A percentile compares a stretch with the other conserved stretches of the same genome.
These are phyloP conservation scores for Zizania palustris DNA, from an alignment of 202 grass and related monocot genomes.

Conservation along the genomic window DNA sequence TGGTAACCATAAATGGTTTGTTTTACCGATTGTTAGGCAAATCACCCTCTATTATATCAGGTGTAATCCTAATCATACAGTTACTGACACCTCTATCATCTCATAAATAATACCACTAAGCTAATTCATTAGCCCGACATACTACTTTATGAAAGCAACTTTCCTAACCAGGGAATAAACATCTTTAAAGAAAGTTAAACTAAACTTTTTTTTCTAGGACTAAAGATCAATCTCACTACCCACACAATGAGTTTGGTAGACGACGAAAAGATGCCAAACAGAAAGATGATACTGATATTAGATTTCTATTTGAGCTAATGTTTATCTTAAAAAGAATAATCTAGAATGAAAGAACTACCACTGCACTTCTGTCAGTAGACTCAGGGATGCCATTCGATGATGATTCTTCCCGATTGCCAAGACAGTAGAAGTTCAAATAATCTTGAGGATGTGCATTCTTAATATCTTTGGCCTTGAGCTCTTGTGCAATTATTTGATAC, in stretches of 20 bases:
- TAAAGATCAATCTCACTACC: constrained; percentile 4
- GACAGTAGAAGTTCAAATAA: constrained; percentile 98
- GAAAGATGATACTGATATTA: background rate
- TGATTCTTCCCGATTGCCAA: constrained; percentile 80
- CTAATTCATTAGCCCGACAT: background rate
- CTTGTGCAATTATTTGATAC: constrained; percentile 78
- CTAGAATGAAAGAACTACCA: constrained; percentile 53
- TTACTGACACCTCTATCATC: background rate
- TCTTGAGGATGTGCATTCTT: constrained; percentile 68
- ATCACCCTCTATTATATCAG: background rate
- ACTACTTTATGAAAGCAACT: constrained; percentile 5
- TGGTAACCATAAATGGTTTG: constrained; percentile 5
- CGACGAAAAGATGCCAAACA: background rate
- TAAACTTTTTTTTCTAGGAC: background rate
- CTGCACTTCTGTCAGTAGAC: constrained; percentile 64
- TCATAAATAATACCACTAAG: background rate
- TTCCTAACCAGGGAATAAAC: too few relatives aligned
- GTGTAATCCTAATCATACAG: background rate
- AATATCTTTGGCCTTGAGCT: constrained; percentile 75
- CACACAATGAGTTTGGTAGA: background rate
- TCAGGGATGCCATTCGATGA: constrained; percentile 36
- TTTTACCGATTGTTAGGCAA: background rate
- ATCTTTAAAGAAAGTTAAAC: background rate
- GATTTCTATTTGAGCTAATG: background rate
- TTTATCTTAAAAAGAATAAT: constrained; percentile 27